A percentile compares a stretch with the other conserved stretches of the same genome.
Evolutionary conservation across 768 basidiomycete species (phyloP).

Genomic region (Suillus lakei): DNA sequence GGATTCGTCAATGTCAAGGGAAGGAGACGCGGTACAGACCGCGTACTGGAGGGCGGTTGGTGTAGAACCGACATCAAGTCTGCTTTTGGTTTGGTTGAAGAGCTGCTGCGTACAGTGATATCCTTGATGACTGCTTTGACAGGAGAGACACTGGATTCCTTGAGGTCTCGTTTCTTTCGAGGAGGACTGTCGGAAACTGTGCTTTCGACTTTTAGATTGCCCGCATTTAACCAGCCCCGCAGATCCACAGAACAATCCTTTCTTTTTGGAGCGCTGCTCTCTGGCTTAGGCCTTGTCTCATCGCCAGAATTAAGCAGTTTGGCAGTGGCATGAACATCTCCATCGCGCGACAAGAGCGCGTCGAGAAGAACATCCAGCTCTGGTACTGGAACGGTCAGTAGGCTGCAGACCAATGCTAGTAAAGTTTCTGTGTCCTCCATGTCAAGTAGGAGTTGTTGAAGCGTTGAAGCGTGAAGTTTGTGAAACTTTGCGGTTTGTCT

Average conservation of each 20-base stretch:
- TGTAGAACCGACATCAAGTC: conserved; percentile 64
- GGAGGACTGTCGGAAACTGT: not conserved
- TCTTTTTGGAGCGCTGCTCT: conserved; percentile 42
- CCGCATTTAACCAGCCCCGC: conserved; percentile 57
- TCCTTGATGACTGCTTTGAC: conserved; percentile 17
- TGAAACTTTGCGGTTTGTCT: not conserved
- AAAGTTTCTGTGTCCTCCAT: conserved; percentile 68
- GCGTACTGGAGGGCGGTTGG: conserved; percentile 48
- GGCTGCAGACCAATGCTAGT: conserved; percentile 68
- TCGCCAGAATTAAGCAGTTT: conserved; percentile 37
- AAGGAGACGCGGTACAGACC: conserved; percentile 42
- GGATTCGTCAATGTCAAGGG: conserved; percentile 70
- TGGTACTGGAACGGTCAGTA: conserved; percentile 43
- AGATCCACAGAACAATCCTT: conserved; percentile 52
- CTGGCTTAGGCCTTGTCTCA: conserved; percentile 16
- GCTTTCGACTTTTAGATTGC: not conserved
- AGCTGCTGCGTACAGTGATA: conserved; percentile 15
- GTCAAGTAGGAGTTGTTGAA: not conserved
- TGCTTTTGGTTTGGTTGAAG: conserved; percentile 37
- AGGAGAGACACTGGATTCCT: conserved; percentile 14
- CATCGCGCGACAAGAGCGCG: conserved; percentile 58
- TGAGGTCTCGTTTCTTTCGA: conserved; percentile 20
- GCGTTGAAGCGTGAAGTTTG: not conserved
- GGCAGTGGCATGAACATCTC: conserved; percentile 60
- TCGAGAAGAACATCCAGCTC: conserved; percentile 56